Percentiles rank a stretch among this genome's conserved stretches.
These are phyloP conservation scores for Corniculantispora saksenae DNA, from an alignment of 2,329 filamentous ascomycete genomes.

Conservation along the genomic window DNA sequence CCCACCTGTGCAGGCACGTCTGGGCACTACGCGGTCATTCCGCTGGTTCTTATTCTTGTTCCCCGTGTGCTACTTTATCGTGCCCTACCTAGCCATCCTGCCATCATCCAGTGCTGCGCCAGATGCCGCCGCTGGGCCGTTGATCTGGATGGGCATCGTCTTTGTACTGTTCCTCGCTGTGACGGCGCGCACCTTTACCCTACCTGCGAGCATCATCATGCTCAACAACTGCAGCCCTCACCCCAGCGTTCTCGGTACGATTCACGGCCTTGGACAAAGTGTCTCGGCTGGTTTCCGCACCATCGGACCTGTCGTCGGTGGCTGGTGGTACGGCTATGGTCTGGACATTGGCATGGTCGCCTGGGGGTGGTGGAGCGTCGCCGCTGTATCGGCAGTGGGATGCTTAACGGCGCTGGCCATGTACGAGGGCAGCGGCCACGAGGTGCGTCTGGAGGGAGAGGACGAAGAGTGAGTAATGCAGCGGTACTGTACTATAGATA, in stretches of 20 bases:
- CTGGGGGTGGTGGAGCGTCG: slow-evolving; percentile 49
- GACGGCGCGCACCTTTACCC: slow-evolving; percentile 68
- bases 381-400: slow-evolving; percentile 54
- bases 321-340: slow-evolving; percentile 49
- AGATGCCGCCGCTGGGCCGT: slow-evolving; percentile 46
- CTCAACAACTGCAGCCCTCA: slow-evolving; percentile 63
- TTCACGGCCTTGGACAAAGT: slow-evolving; percentile 56
- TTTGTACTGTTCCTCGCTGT: slow-evolving; percentile 69
- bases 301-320: slow-evolving; percentile 51
- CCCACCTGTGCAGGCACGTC: slow-evolving; percentile 61
- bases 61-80: slow-evolving; percentile 65
- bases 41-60: slow-evolving; percentile 66
- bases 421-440: slow-evolving; percentile 65
- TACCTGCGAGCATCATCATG: slow-evolving; percentile 59
- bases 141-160: slow-evolving; percentile 62
- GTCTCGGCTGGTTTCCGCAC: slow-evolving; percentile 52
- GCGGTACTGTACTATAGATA: not conserved
- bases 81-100: slow-evolving; percentile 66
- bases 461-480: slow-evolving; percentile 30
- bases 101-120: slow-evolving; percentile 50
- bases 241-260: slow-evolving; percentile 57
- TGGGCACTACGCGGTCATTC: slow-evolving; percentile 69
- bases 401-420: slow-evolving; percentile 61
- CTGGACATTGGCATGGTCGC: slow-evolving; percentile 48
- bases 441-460: slow-evolving; percentile 55